phyloP scores from a whole-genome alignment of 2,329 filamentous ascomycete genomes.

The Byssoonygena ceratinophila region DNA sequence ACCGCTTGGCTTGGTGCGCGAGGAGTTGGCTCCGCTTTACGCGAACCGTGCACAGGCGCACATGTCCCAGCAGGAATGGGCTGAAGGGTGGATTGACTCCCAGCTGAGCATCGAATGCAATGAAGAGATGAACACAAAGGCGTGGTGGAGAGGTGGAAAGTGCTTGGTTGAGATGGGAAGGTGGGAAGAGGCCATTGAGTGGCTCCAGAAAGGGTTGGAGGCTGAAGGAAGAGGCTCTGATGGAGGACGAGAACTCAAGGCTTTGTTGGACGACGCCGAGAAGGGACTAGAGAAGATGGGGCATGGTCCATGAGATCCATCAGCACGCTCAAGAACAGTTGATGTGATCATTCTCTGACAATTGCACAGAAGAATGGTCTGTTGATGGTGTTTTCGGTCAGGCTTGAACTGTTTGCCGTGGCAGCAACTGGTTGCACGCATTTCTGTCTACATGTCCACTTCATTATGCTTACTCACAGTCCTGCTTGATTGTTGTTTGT shows the following conservation, averaged over 20 bases:
- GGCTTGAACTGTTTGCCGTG: neutral
- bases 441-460: neutral
- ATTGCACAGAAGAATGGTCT: neutral
- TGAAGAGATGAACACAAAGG: slow-evolving; percentile 79
- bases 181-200: slow-evolving; percentile 68
- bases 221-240: slow-evolving; percentile 56
- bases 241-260: slow-evolving; percentile 45
- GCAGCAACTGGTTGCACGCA: neutral
- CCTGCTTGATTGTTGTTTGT: neutral
- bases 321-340: too few relatives aligned
- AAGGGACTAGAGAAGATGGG: slow-evolving; percentile 47
- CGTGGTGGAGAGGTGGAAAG: slow-evolving; percentile 79
- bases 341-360: neutral
- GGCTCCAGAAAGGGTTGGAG: slow-evolving; percentile 67
- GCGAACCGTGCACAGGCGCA: slow-evolving; percentile 83
- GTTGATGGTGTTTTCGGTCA: neutral
- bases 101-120: slow-evolving; percentile 81
- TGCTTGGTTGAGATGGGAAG: slow-evolving; percentile 86
- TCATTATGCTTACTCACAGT: neutral
- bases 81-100: slow-evolving; percentile 77
- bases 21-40: slow-evolving; percentile 71
- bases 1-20: slow-evolving; percentile 67
- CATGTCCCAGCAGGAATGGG: slow-evolving; percentile 73
- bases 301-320: neutral
- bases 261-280: slow-evolving; percentile 50